Percentiles rank a stretch among this genome's conserved stretches.
These are phyloP conservation scores for Physcomitrellopsis africana DNA, from an alignment of 225 moss, liverwort and hornwort genomes.

Conservation along the genomic window DNA sequence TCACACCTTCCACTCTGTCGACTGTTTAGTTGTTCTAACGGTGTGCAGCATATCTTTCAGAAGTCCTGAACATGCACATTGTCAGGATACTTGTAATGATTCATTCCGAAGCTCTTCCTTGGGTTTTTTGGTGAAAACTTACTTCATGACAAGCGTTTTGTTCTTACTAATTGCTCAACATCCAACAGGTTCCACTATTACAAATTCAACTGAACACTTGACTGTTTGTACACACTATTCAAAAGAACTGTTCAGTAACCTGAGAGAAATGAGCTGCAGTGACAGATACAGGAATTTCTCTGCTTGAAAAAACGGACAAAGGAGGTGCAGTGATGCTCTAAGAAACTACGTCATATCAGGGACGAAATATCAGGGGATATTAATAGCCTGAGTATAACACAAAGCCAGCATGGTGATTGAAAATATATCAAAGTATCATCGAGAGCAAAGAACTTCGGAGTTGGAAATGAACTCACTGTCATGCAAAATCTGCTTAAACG, in stretches of 20 bases:
- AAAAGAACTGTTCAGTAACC: neutral
- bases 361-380: too few species aligned
- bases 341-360: neutral
- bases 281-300: neutral
- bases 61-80: conserved; percentile 57
- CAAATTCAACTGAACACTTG: neutral
- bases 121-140: conserved; percentile 12
- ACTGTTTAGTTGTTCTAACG: conserved; percentile 55
- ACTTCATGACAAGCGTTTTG: conserved; percentile 1
- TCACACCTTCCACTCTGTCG: conserved; percentile 88
- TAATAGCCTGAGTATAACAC: too few species aligned
- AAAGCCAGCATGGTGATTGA: too few species aligned
- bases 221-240: conserved; percentile 4
- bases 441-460: neutral
- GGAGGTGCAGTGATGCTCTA: neutral
- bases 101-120: conserved; percentile 10
- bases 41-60: conserved; percentile 86
- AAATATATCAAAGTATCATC: neutral
- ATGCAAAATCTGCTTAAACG: conserved; percentile 53
- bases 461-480: conserved; percentile 50
- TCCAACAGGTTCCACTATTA: conserved; percentile 5
- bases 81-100: neutral
- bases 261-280: neutral
- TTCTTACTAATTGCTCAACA: neutral
- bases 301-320: conserved; percentile 11